Conservation (phyloP, 805 yeast genomes). For the Starmerella bombi region DNA sequence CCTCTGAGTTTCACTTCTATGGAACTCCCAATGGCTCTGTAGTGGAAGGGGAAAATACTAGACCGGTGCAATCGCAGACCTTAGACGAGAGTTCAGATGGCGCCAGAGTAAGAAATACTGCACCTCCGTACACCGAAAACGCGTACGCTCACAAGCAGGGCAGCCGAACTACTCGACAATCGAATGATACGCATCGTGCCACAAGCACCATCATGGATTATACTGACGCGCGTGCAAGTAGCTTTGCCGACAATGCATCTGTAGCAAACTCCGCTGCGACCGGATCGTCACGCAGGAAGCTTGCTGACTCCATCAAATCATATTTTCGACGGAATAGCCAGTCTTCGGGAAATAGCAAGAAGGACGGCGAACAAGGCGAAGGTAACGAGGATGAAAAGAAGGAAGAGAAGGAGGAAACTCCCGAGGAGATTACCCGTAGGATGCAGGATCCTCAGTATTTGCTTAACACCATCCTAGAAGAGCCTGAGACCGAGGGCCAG, state of each 20-base stretch:
- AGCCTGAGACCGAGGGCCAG: constrained; percentile 14
- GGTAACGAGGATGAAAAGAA: background rate
- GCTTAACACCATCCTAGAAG: constrained; percentile 19
- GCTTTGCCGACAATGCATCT: too few species aligned
- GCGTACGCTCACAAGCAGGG: too few species aligned
- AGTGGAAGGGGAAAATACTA: too few species aligned
- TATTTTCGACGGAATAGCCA: background rate
- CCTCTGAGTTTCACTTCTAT: background rate
- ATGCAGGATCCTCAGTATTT: constrained; percentile 18
- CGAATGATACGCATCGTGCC: too few species aligned
- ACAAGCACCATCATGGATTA: too few species aligned
- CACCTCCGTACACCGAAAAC: too few species aligned
- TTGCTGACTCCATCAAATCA: background rate
- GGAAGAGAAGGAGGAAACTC: background rate
- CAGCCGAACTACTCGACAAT: too few species aligned
- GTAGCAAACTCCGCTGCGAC: too few species aligned
- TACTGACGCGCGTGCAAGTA: too few species aligned
- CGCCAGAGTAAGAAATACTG: too few species aligned
- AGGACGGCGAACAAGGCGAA: background rate
- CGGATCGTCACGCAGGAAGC: background rate
- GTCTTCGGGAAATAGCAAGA: background rate
- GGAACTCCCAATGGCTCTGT: background rate
- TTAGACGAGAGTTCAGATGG: too few species aligned
- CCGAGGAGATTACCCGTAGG: constrained; percentile 7
- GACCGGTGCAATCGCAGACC: too few species aligned